These are phyloP conservation scores for Datura wrightii DNA, from an alignment of 257 asterid species.

Conservation along the genomic window DNA sequence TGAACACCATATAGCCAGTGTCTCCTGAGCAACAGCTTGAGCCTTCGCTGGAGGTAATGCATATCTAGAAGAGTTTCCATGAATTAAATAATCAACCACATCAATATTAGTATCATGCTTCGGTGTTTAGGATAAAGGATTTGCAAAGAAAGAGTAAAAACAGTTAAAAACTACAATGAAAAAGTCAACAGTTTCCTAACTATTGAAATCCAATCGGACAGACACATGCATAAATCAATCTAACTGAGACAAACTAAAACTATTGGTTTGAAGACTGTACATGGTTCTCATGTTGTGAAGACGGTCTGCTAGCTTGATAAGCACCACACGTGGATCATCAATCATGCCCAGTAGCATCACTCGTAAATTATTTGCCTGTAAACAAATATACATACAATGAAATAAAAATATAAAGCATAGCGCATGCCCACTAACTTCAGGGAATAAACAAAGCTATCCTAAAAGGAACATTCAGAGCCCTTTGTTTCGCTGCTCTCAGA, in stretches of 20 bases:
- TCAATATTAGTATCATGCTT: background rate
- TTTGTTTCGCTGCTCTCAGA: background rate
- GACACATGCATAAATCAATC: background rate
- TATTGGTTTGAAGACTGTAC: constrained; percentile 46
- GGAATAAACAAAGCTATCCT: constrained; percentile 19
- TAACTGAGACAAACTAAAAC: background rate
- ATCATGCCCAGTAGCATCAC: constrained; percentile 98
- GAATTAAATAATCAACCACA: constrained; percentile 24
- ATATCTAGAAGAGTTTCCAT: constrained; percentile 56
- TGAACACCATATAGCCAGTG: constrained; percentile 96
- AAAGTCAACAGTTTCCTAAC: constrained; percentile 6
- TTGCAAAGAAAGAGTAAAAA: background rate
- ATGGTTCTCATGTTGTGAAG: constrained; percentile 99
- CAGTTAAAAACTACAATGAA: background rate
- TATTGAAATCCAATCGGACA: background rate
- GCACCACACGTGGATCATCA: constrained; percentile 98
- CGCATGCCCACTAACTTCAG: constrained; percentile 11
- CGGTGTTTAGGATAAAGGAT: constrained; percentile 10
- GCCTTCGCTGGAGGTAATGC: constrained; percentile 87
- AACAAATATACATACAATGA: constrained; percentile 32
- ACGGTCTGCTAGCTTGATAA: constrained; percentile 97
- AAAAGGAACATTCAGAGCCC: background rate
- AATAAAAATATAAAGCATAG: constrained; percentile 17
- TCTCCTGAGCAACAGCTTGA: constrained; percentile 95
- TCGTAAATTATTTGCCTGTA: constrained; percentile 89